These are phyloP conservation scores for Cryptococcus wingfieldii DNA, from an alignment of 1,284 basidiomycete species.

Conservation along the genomic window DNA sequence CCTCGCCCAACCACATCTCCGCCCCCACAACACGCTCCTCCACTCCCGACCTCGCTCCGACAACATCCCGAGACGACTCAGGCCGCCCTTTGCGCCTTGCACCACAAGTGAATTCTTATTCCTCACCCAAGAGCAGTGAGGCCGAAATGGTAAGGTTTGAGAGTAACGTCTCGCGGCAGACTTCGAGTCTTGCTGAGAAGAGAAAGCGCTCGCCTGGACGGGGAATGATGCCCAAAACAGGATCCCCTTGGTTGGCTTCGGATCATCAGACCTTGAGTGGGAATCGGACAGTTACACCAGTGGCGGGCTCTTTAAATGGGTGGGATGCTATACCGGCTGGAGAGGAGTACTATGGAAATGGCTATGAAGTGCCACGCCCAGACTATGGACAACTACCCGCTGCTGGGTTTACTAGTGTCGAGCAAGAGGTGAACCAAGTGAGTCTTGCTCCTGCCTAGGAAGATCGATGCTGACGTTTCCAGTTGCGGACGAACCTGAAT, in stretches of 20 bases:
- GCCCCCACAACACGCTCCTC: too few relatives aligned
- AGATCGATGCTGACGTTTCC: not conserved
- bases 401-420: not conserved
- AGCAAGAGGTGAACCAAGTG: not conserved
- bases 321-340: not conserved
- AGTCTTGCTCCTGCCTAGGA: not conserved
- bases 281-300: not conserved
- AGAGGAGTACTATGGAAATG: slow-evolving; percentile 1
- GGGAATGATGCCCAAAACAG: not conserved
- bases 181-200: not conserved
- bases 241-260: not conserved
- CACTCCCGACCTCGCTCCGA: too few relatives aligned
- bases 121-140: not conserved
- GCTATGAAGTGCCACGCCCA: slow-evolving; percentile 9
- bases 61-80: too few relatives aligned
- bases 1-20: too few relatives aligned
- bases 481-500: slow-evolving; percentile 27
- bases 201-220: not conserved
- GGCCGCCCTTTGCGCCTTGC: not conserved
- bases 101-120: not conserved
- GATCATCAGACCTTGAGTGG: not conserved
- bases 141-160: not conserved
- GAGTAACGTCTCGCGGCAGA: not conserved
- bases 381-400: not conserved
- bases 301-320: not conserved